Evolutionary conservation across 257 asterid species (phyloP).

Genomic region (Scutellaria galericulata): DNA sequence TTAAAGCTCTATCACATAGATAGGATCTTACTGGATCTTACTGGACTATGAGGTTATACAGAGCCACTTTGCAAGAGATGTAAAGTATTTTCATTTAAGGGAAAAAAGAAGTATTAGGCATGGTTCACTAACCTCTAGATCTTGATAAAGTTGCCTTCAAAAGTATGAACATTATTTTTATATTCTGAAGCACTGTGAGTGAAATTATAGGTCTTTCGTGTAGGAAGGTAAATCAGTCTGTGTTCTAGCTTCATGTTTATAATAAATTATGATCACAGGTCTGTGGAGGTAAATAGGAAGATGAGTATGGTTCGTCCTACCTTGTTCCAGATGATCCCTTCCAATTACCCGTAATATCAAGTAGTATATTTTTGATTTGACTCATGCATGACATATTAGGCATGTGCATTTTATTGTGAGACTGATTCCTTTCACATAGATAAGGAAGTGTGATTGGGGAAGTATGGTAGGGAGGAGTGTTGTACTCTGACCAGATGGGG

Average conservation of each 20-base stretch:
- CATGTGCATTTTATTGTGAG: background rate
- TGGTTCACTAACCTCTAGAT: background rate
- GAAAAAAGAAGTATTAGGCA: slow-evolving; percentile 7
- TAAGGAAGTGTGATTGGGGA: background rate
- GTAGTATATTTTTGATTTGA: background rate
- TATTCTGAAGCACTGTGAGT: background rate
- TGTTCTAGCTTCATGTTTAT: slow-evolving; percentile 9
- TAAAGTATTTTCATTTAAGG: background rate
- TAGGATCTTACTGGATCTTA: background rate
- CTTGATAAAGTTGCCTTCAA: background rate
- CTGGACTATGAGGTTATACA: background rate
- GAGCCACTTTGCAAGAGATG: slow-evolving; percentile 10
- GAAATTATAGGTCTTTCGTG: background rate
- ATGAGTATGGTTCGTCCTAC: background rate
- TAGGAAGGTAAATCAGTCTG: slow-evolving; percentile 19
- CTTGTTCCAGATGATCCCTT: background rate
- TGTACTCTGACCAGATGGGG: no score
- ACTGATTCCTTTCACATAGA: background rate
- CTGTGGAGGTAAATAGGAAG: background rate
- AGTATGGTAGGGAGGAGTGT: background rate
- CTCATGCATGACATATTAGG: background rate
- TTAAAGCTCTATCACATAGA: slow-evolving; percentile 1
- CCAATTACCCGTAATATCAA: background rate
- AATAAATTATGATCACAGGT: slow-evolving; percentile 2
- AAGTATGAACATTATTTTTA: background rate